Base-by-base conservation (phyloP, 495 filamentous ascomycete genomes). In the Amorphotheca resinae region DNA sequence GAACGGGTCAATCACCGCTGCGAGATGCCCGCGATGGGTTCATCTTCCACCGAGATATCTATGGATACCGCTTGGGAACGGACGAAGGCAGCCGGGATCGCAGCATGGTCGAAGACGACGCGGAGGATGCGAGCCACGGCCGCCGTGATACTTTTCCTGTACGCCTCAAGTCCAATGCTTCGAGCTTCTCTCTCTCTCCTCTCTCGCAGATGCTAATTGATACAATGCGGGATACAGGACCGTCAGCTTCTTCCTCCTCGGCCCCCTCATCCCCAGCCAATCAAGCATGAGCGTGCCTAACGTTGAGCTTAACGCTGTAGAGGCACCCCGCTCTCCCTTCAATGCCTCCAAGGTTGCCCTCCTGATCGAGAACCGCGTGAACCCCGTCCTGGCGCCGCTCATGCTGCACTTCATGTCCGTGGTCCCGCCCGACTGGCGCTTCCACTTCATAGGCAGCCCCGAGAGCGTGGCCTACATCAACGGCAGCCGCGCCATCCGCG, bases 341-440 rank as follows among this genome's bases (percentile, higher is more conserved):
- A 72, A 70, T 50, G 51, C 47, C 30, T 64, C 64, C 31, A 70
- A 69, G 50, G 59, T 72, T 15, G 68, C 68, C 21, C 62, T 72
- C 18, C 59, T 72, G 1, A 64, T 72, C 46, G 68, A 72, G 42
- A 64, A 68, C 57, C 63, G 68, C 4, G 49, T 60, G 0, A 53
- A 59, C 14, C 50, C 65, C 0, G 58, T 62, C 44, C 62, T 70
- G 9, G 63, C 66, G 0, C 67, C 68, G 0, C 48, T 69, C 4
- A 62, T 70, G 48, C 59, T 71, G 0, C 68, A 72, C 51, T 67
- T 71, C 54, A 69, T 68, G 41, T 50, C 61, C 7, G 67, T 72
- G 21, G 67, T 70, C 0, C 68, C 68, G 3, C 60, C 68, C 12
- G 68, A 71, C 53, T 72, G 68, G 68, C 62, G 61, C n/a, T 70